Conservation (phyloP, 2,329 filamentous ascomycete species). For the Coleophoma cylindrospora region DNA sequence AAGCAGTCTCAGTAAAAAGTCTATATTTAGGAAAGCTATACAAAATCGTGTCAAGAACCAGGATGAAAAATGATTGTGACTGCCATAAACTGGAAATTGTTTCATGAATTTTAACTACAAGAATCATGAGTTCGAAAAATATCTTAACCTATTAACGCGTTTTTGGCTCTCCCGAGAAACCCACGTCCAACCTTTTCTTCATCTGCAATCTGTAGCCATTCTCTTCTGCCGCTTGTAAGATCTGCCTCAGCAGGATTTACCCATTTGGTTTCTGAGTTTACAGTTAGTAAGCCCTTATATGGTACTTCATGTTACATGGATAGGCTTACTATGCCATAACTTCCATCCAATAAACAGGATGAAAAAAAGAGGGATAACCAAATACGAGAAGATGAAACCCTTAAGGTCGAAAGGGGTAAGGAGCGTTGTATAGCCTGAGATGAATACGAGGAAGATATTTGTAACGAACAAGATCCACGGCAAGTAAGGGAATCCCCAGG, state of each 20-base stretch:
- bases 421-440: constrained; percentile 48
- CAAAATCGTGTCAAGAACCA: too few species aligned
- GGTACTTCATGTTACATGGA: too few species aligned
- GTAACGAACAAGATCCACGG: constrained; percentile 46
- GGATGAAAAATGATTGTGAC: too few species aligned
- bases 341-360: constrained; percentile 42
- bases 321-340: constrained; percentile 23
- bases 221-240: not conserved
- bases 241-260: not conserved
- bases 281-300: not conserved
- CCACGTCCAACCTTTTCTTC: not conserved
- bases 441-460: constrained; percentile 43
- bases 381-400: constrained; percentile 49
- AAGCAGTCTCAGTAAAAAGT: too few species aligned
- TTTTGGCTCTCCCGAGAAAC: too few species aligned
- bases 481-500: constrained; percentile 35
- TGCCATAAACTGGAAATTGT: too few species aligned
- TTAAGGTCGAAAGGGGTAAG: constrained; percentile 42
- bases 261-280: not conserved
- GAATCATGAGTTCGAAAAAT: too few species aligned
- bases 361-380: constrained; percentile 44
- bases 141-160: too few species aligned
- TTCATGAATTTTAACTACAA: too few species aligned
- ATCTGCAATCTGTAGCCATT: not conserved
- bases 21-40: too few species aligned